Evolutionary conservation across 1,284 basidiomycete species (phyloP).

Genomic region (Peniophora sp.): DNA sequence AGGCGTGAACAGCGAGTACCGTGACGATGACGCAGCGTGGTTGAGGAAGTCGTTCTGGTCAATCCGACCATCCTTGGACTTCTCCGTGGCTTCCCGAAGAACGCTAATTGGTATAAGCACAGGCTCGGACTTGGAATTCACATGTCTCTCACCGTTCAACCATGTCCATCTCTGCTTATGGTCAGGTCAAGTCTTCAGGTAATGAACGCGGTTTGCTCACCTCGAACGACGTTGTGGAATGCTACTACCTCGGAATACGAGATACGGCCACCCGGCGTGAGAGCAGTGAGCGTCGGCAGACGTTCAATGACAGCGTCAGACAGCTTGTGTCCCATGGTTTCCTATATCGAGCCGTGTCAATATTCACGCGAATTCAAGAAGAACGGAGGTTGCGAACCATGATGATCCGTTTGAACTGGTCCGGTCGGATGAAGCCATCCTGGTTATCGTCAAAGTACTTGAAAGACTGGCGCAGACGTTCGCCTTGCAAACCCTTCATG

Average conservation of each 20-base stretch:
- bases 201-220: slow-evolving; percentile 29
- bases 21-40: slow-evolving; percentile 65
- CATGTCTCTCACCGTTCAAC: slow-evolving; percentile 56
- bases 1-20: slow-evolving; percentile 89
- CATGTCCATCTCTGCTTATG: slow-evolving; percentile 81
- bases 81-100: slow-evolving; percentile 80
- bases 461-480: slow-evolving; percentile 91
- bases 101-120: slow-evolving; percentile 36
- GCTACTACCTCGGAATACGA: slow-evolving; percentile 93
- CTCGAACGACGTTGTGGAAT: slow-evolving; percentile 89
- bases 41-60: slow-evolving; percentile 78
- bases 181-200: slow-evolving; percentile 7
- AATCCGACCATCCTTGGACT: slow-evolving; percentile 89
- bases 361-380: not conserved
- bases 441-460: slow-evolving; percentile 81
- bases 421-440: slow-evolving; percentile 87
- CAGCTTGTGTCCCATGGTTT: slow-evolving; percentile 92
- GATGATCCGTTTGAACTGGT: slow-evolving; percentile 91
- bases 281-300: slow-evolving; percentile 81
- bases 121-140: too few relatives aligned
- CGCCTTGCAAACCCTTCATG: slow-evolving; percentile 96
- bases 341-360: slow-evolving; percentile 34
- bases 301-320: slow-evolving; percentile 86
- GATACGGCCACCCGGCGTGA: slow-evolving; percentile 83
- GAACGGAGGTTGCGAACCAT: slow-evolving; percentile 42